Evolutionary conservation across 108 stramenopile species (phyloP).

Genomic region (Pseudonitzschia delicatissima): DNA sequence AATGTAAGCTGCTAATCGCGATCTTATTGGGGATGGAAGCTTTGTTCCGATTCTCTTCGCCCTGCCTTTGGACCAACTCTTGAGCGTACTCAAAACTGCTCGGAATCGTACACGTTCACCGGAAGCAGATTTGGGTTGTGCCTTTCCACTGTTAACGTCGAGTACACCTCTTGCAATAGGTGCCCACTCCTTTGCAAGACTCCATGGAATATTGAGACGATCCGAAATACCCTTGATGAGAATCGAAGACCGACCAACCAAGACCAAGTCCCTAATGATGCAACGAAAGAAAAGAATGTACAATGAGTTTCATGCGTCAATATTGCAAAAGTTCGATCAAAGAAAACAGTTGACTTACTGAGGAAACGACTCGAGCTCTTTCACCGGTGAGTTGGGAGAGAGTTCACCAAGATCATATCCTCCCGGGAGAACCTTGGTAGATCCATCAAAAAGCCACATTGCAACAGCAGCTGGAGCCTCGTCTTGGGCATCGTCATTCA

Average conservation of each 20-base stretch:
- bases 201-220: conserved; percentile 87
- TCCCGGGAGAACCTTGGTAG: conserved; percentile 77
- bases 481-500: conserved; percentile 64
- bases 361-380: conserved; percentile 88
- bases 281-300: background rate
- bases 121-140: background rate
- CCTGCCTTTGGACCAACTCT: conserved; percentile 68
- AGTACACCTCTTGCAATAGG: conserved; percentile 68
- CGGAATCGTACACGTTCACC: conserved; percentile 53
- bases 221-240: conserved; percentile 90
- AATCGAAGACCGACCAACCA: conserved; percentile 90
- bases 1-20: conserved; percentile 48
- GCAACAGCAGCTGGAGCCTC: conserved; percentile 86
- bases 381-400: conserved; percentile 85
- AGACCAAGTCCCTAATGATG: conserved; percentile 67
- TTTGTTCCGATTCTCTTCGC: conserved; percentile 36
- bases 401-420: conserved; percentile 88
- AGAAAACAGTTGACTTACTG: conserved; percentile 27
- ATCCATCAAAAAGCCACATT: conserved; percentile 92
- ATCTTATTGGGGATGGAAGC: conserved; percentile 60
- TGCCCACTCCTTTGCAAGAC: conserved; percentile 79
- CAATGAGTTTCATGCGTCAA: background rate
- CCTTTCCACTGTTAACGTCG: conserved; percentile 12
- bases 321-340: background rate
- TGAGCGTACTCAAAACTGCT: conserved; percentile 51